These are phyloP conservation scores for Alternaria tenuissima DNA, from an alignment of 2,329 filamentous ascomycete genomes.

Conservation along the genomic window DNA sequence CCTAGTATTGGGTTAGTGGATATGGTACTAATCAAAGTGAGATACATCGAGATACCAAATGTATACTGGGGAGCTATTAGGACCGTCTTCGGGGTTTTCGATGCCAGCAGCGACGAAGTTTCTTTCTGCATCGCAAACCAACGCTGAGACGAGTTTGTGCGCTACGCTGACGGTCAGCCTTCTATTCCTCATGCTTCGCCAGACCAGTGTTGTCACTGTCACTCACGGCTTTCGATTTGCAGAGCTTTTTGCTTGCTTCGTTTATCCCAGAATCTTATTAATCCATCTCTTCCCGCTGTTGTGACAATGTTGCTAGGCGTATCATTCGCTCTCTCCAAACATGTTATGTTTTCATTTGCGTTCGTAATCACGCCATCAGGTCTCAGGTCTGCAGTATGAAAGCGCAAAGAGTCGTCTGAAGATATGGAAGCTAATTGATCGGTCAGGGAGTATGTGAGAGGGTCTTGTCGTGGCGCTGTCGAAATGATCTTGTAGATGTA, in stretches of 20 bases:
- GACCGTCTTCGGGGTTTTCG: slow-evolving; percentile 67
- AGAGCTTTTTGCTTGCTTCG: slow-evolving; percentile 60
- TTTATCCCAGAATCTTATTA: slow-evolving; percentile 72
- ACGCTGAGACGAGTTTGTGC: slow-evolving; percentile 66
- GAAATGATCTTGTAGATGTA: slow-evolving; percentile 52
- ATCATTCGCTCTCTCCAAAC: slow-evolving; percentile 65
- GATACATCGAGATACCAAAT: slow-evolving; percentile 39
- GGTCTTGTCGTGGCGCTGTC: slow-evolving; percentile 41
- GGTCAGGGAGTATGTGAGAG: slow-evolving; percentile 40
- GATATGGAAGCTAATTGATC: slow-evolving; percentile 67
- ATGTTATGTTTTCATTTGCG: slow-evolving; percentile 70
- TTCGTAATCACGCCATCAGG: slow-evolving; percentile 60
- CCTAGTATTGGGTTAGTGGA: slow-evolving; percentile 31
- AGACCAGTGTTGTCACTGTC: not conserved
- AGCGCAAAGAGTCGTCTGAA: slow-evolving; percentile 73
- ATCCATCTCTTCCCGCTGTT: slow-evolving; percentile 76
- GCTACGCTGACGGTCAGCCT: slow-evolving; percentile 49
- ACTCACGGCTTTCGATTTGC: slow-evolving; percentile 48
- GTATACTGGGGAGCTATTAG: slow-evolving; percentile 49
- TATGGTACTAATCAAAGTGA: not conserved
- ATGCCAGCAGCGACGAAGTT: slow-evolving; percentile 75
- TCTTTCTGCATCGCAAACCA: slow-evolving; percentile 66
- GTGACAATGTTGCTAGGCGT: slow-evolving; percentile 63
- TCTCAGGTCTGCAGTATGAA: slow-evolving; percentile 66
- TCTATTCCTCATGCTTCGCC: not conserved